These are phyloP conservation scores for Cucumis melo DNA, from an alignment of 306 rosid genomes.

Conservation along the genomic window DNA sequence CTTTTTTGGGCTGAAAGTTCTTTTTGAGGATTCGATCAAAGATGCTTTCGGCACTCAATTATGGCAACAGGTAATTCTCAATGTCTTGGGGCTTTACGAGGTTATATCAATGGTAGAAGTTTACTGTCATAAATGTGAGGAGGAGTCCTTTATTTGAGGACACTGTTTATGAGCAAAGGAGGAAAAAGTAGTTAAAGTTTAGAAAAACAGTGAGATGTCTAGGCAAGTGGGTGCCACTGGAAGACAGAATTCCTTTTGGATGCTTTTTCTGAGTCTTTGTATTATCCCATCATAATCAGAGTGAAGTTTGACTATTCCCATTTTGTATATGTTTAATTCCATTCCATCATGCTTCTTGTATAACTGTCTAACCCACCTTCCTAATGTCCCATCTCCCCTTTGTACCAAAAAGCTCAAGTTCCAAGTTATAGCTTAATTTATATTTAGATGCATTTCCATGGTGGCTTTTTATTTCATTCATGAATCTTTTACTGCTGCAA, in stretches of 20 bases:
- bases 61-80: neutral
- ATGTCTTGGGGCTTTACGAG: neutral
- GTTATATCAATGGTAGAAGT: neutral
- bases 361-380: neutral
- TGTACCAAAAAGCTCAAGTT: neutral
- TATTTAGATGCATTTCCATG: neutral
- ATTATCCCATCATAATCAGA: conserved; percentile 20
- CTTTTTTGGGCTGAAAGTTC: neutral
- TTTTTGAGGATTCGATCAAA: neutral
- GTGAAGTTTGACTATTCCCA: conserved; percentile 44
- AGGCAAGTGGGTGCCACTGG: neutral
- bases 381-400: neutral
- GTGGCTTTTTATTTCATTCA: neutral
- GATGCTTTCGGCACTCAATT: neutral
- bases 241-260: conserved; percentile 2
- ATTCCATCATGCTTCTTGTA: conserved; percentile 1
- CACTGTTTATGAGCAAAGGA: neutral
- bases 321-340: conserved; percentile 6
- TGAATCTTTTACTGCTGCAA: neutral
- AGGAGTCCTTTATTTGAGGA: neutral
- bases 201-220: neutral
- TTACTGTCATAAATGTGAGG: neutral
- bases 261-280: conserved; percentile 7
- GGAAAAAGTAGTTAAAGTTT: neutral
- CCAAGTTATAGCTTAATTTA: neutral